Conservation (phyloP, 805 yeast genomes). For the Candida awuae region DNA sequence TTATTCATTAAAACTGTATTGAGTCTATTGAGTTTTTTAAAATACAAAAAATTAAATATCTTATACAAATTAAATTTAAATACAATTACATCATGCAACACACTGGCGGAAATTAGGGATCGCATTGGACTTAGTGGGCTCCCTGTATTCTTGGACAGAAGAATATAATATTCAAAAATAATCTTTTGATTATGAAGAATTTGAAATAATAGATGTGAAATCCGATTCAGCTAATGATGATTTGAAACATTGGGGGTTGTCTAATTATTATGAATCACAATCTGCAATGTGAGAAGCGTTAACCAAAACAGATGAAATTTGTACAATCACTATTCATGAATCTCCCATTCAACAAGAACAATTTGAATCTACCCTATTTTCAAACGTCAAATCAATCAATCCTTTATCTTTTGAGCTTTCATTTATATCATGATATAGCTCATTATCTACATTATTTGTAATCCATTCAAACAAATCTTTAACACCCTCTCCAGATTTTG, state of each 20-base stretch:
- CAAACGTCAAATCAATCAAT: conserved; percentile 20
- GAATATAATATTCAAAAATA: conserved; percentile 27
- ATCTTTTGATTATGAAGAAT: conserved; percentile 13
- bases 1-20: conserved; percentile 46
- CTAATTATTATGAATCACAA: conserved; percentile 23
- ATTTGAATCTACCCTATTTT: conserved; percentile 3
- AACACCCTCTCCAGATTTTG: conserved; percentile 64
- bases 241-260: conserved; percentile 29
- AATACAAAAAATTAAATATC: conserved; percentile 42
- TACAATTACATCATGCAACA: neutral
- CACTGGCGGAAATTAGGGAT: neutral
- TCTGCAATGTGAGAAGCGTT: conserved; percentile 27
- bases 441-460: conserved; percentile 23
- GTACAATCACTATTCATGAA: conserved; percentile 24
- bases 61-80: neutral
- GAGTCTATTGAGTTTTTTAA: conserved; percentile 46
- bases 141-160: conserved; percentile 28
- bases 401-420: conserved; percentile 16
- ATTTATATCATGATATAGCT: conserved; percentile 20
- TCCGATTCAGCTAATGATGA: conserved; percentile 18
- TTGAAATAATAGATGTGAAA: conserved; percentile 26
- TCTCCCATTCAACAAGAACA: conserved; percentile 18
- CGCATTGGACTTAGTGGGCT: conserved; percentile 1
- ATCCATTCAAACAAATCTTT: conserved; percentile 33
- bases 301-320: conserved; percentile 22